These are phyloP conservation scores for Macrolepiota fuliginosa DNA, from an alignment of 768 basidiomycete genomes.

Conservation along the genomic window DNA sequence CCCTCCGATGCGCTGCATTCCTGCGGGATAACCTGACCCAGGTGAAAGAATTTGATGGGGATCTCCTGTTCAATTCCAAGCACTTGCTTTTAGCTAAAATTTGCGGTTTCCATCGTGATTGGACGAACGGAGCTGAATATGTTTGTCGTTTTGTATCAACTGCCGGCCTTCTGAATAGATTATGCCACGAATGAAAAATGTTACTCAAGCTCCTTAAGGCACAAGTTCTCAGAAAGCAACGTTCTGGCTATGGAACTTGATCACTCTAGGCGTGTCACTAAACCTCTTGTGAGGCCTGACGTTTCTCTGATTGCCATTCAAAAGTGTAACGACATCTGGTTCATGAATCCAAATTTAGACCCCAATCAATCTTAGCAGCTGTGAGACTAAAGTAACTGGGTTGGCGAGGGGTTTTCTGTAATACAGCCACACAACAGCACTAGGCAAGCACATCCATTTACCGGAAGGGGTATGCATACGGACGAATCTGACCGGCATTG, in stretches of 20 bases:
- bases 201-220: neutral
- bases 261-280: neutral
- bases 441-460: neutral
- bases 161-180: neutral
- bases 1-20: neutral
- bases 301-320: neutral
- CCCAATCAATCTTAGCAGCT: neutral
- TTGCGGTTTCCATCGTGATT: slow-evolving; percentile 2
- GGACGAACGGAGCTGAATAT: neutral
- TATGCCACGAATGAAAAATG: neutral
- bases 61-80: neutral
- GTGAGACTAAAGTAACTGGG: neutral
- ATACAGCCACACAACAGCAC: neutral
- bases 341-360: slow-evolving; percentile 1
- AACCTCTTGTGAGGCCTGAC: slow-evolving; percentile 1
- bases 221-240: neutral
- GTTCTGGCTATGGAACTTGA: neutral
- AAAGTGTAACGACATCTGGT: neutral
- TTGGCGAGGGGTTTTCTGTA: neutral
- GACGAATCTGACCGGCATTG: neutral
- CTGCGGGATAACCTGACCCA: neutral
- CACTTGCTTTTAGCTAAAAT: neutral
- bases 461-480: too few species aligned
- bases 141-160: neutral
- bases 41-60: neutral